phyloP scores from a whole-genome alignment of 768 basidiomycete genomes.

The Dacryopinax spathularia region DNA sequence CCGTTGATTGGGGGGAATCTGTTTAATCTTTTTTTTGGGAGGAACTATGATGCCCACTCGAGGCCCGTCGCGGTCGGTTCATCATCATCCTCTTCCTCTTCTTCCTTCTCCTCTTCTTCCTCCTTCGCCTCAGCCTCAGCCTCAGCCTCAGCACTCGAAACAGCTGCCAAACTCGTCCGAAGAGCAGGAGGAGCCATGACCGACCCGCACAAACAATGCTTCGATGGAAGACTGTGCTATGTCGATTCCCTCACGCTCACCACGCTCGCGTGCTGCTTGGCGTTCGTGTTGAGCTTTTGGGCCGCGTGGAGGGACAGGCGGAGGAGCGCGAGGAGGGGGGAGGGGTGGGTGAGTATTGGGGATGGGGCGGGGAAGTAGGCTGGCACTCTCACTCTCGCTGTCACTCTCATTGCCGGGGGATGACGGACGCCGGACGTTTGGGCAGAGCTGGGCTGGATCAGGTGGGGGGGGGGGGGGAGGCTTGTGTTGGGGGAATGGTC shows the following conservation, averaged over 20 bases:
- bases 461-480: too few species aligned
- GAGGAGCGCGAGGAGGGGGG: constrained; percentile 3
- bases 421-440: too few species aligned
- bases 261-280: constrained; percentile 31
- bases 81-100: too few species aligned
- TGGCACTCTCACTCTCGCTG: background rate
- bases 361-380: background rate
- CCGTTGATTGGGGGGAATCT: constrained; percentile 65
- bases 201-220: constrained; percentile 35
- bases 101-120: too few species aligned
- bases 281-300: constrained; percentile 36
- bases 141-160: too few species aligned
- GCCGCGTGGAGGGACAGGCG: constrained; percentile 35
- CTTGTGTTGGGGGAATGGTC: too few species aligned
- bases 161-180: background rate
- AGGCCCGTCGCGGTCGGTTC: constrained; percentile 12
- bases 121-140: too few species aligned
- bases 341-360: background rate
- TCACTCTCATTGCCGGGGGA: too few species aligned
- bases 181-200: constrained; percentile 15
- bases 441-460: too few species aligned
- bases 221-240: constrained; percentile 47
- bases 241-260: constrained; percentile 41
- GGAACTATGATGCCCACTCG: constrained; percentile 61
- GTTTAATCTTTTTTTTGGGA: constrained; percentile 72